Evolutionary conservation across 164 flowering plant species (phyloP), one percentile per base, ranked within the genome.

Genomic region (Buxus sempervirens): DNA sequence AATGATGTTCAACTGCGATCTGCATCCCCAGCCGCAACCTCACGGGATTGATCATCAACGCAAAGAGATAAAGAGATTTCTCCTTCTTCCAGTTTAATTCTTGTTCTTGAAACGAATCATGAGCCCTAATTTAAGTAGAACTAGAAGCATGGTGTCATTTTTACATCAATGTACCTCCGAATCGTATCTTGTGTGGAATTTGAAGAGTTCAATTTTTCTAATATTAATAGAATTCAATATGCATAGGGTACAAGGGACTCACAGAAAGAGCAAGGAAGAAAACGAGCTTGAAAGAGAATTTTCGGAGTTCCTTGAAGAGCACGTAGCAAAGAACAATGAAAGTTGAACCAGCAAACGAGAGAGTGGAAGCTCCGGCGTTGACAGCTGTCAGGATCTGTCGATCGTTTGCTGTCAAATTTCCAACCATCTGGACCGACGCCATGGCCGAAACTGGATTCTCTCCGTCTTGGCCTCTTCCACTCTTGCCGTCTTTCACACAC

Each of bases 221-320:
- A 18, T 15, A 9, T 62, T 0, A 13, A 54, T 32, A 19, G 28
- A 25, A 51, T 4, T 41, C 24, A 53, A 21, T 36, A 54, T 20
- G 62, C 9, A 18, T 9, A 24, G 49, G 16, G 41, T 45, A 10
- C 9, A 13, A 26, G 23, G 13, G 25, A 66, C 79, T 38, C 76
- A 91, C 97, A 32, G 96, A 85, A 77, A 95, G 88, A 58, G 98
- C 97, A 71, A 95, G 98, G 78, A 77, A 95, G 89, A 95, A 91
- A 72, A 94, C 96, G 72, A 94, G 98, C 85, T 94, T 94, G 86
- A 91, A 94, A 70, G 97, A 88, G 86, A 91, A 91, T 78, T 94
- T 94, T 77, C 96, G 96, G 24, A 91, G 96, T 24, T 95, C 97
- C 58, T 86, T 89, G 83, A 95, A 90, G 74, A 88, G 88, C 6